Evolutionary conservation across 1,284 basidiomycete species (phyloP), one percentile per base, ranked within the genome.

Genomic region (Microbotryum lychnidis-dioicae): DNA sequence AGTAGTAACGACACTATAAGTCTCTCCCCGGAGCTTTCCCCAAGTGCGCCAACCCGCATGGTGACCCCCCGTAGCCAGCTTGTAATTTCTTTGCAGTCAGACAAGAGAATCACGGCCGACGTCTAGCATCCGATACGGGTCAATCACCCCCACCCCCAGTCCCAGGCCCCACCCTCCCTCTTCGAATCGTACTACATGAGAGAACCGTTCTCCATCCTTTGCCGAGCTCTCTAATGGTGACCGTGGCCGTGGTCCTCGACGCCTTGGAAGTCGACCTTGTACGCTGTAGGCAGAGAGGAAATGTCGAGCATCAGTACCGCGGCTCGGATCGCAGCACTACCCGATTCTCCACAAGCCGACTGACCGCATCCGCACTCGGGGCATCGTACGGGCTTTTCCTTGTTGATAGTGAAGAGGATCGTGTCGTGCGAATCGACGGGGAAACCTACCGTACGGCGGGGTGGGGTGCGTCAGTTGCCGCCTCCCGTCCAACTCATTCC

Each of bases 301-400:
- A 23, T 23, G 23, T 2, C 23, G 42, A 29, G 44, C 50, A 45
- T 29, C 21, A 33, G 46, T 27, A 29, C 44, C n/a, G 29, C 23
- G 46, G 18, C 48, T 10, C 20, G n/a, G 21, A 16, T 47, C 37
- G 25, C 14, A 12, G 23, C 31, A 57, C 2, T 44, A 6, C 18
- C 6, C 9, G 14, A 57, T 23, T 25, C 31, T 27, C 44, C 21
- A 0, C 25, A 23, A 48, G 2, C 49, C 29, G 52, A 77, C 83
- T 59, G 70, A 90, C 88, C 86, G 60, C 86, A 89, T 69, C 92
- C 91, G 72, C 91, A 96, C 77, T 96, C 91, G 23, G 83, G 79
- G 84, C 91, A 96, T 75, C 92, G 86, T 71, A 80, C 79, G 65
- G 76, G 74, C 73, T 83, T 77, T 60, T 76, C 80, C 74, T 84